A percentile compares a stretch with the other conserved stretches of the same genome.
Conservation (phyloP, 1,139 yeast genomes). For the Fermentozyma sake region DNA sequence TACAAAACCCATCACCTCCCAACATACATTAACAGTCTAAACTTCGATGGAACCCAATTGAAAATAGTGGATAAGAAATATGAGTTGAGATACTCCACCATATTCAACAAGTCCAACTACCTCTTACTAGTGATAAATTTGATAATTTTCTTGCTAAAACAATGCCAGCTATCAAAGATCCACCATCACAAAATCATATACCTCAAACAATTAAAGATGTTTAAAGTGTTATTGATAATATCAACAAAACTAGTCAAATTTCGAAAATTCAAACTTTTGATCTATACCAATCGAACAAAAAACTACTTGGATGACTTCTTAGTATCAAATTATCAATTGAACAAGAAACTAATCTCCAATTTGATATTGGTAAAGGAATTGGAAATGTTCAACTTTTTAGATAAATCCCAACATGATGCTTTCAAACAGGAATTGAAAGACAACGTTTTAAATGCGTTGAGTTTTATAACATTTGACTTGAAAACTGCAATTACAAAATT, state of each 20-base stretch:
- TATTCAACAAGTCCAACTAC: constrained; percentile 9
- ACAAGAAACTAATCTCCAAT: constrained; percentile 33
- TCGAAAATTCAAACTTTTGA: constrained; percentile 19
- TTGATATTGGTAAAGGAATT: constrained; percentile 31
- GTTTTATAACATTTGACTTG: constrained; percentile 27
- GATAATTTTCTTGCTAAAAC: constrained; percentile 24
- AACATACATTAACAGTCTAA: constrained; percentile 7
- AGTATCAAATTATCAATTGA: constrained; percentile 32
- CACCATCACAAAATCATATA: constrained; percentile 5
- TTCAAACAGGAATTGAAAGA: constrained; percentile 7
- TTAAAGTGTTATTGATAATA: constrained; percentile 30
- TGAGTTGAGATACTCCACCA: constrained; percentile 7
- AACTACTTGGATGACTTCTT: constrained; percentile 27
- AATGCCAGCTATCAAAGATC: constrained; percentile 7
- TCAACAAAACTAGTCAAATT: constrained; percentile 29
- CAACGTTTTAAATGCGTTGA: constrained; percentile 13
- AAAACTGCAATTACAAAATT: constrained; percentile 25
- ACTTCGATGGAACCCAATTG: constrained; percentile 13
- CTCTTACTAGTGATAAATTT: constrained; percentile 17
- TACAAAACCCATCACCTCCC: too few species aligned
- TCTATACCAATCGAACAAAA: constrained; percentile 23
- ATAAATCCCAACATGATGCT: constrained; percentile 1
- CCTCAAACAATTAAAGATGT: constrained; percentile 21
- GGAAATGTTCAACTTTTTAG: constrained; percentile 21
- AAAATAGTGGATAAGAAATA: constrained; percentile 8